Base-by-base conservation (phyloP, 768 basidiomycete genomes). In the Rhodocollybia butyracea region DNA sequence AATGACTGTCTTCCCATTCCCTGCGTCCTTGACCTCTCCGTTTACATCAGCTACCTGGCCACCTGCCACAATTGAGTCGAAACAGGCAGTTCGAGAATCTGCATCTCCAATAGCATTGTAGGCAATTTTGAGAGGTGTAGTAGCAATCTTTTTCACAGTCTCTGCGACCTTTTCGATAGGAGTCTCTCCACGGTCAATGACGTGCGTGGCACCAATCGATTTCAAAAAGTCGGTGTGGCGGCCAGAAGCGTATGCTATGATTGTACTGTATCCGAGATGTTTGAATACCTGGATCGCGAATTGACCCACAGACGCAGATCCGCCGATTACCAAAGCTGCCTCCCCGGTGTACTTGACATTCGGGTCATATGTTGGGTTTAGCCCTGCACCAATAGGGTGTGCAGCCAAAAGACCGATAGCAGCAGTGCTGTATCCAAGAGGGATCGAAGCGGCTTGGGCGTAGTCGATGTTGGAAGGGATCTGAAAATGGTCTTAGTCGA, bases 271-370 rank as follows among this genome's bases (percentile, higher is more conserved):
- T 8, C 51, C 51, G 11, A 41, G 40, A 5, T 26, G 13, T 46
- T 38, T 43, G 19, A 54, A 21, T 4, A 54, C 5, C 19, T 54
- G 53, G 15, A 54, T 54, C 5, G 43, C 53, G 29, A 68, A 75
- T 70, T 81, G 78, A 36, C 81, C 80, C 2, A 80, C 76, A 38
- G 77, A 79, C 41, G 73, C 73, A 26, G 73, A 62, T 5, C 80
- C 80, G 29, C 80, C 81, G 17, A 79, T 64, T 48, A 82, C 72
- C 30, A 83, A 55, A 40, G 81, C 71, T 1, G 80, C 73, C 47
- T 71, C 70, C 4, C 70, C 76, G 32, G 65, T 65, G 58, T 80
- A 79, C 41, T 73, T 76, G 38, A 70, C 71, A 19, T 64, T 68
- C 15, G 67, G 59, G 38, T 69, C 70, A 62, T 75, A 68, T 0